Conservation (phyloP, 2,329 filamentous ascomycete species). For the Xylariomycetidae sp. region DNA sequence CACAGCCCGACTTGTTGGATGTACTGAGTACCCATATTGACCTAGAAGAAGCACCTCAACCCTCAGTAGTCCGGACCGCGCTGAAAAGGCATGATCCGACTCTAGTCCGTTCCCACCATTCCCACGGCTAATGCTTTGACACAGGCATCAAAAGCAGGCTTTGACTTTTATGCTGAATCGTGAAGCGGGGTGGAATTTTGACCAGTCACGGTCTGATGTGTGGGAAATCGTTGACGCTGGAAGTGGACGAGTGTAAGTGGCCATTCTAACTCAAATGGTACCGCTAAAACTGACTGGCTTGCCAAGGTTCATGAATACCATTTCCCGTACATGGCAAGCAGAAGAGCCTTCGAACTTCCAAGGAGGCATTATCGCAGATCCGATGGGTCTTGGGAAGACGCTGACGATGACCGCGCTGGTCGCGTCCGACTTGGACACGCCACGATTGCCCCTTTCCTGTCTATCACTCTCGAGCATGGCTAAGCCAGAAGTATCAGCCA, state of each 20-base stretch:
- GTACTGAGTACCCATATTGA: too few relatives aligned
- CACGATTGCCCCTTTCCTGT: background rate
- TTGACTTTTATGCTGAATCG: conserved; percentile 7
- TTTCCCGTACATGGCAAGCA: conserved; percentile 10
- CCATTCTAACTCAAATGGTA: too few relatives aligned
- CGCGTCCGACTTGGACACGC: conserved; percentile 14
- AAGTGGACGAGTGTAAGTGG: background rate
- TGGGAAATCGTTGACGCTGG: conserved; percentile 3
- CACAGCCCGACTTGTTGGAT: too few relatives aligned
- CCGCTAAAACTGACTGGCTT: too few relatives aligned
- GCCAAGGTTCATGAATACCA: conserved; percentile 30
- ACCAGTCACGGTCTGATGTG: conserved; percentile 1
- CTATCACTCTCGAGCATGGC: background rate
- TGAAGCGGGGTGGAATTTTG: conserved; percentile 5
- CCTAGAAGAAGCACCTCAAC: too few relatives aligned
- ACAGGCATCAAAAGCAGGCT: conserved; percentile 7
- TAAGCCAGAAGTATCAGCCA: conserved; percentile 6
- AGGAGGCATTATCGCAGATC: conserved; percentile 40
- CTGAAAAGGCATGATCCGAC: too few relatives aligned
- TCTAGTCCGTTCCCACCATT: too few relatives aligned
- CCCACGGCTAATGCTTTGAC: too few relatives aligned
- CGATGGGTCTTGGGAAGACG: conserved; percentile 42
- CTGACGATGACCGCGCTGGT: conserved; percentile 36
- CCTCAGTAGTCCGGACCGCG: too few relatives aligned
- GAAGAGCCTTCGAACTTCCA: conserved; percentile 30